These are phyloP conservation scores for Colletotrichum sp. DNA, from an alignment of 2,329 filamentous ascomycete genomes.

Conservation along the genomic window DNA sequence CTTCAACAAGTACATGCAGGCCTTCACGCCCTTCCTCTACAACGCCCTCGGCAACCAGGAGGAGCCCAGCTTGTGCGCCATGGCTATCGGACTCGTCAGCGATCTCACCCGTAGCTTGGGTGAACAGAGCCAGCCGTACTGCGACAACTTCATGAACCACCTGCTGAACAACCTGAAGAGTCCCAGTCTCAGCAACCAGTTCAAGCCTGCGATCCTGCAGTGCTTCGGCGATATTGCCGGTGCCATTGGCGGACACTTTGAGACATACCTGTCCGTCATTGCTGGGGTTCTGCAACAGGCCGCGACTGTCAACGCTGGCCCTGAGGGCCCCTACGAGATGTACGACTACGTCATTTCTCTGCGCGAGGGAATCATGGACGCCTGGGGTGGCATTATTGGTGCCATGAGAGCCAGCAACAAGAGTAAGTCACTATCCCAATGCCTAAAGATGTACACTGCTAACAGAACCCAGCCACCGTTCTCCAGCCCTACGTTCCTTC, in stretches of 20 bases:
- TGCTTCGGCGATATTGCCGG: constrained; percentile 98
- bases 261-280: constrained; percentile 91
- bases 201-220: constrained; percentile 97
- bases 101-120: constrained; percentile 94
- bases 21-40: constrained; percentile 91
- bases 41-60: constrained; percentile 95
- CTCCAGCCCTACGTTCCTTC: constrained; percentile 81
- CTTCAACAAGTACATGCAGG: constrained; percentile 97
- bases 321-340: constrained; percentile 91
- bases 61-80: constrained; percentile 90
- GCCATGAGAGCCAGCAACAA: constrained; percentile 87
- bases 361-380: constrained; percentile 98
- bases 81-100: constrained; percentile 96
- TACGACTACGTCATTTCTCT: constrained; percentile 95
- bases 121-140: constrained; percentile 90
- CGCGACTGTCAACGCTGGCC: constrained; percentile 77
- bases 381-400: constrained; percentile 95
- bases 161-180: constrained; percentile 92
- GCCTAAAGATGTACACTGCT: constrained; percentile 23
- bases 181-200: constrained; percentile 87
- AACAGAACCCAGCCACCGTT: constrained; percentile 60
- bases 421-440: constrained; percentile 55
- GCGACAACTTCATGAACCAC: constrained; percentile 98
- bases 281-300: constrained; percentile 95
- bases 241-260: constrained; percentile 89